Evolutionary conservation across 192 early-diverging fungal genomes (phyloP).

Genomic region (Globomyces pollinis-pini): DNA sequence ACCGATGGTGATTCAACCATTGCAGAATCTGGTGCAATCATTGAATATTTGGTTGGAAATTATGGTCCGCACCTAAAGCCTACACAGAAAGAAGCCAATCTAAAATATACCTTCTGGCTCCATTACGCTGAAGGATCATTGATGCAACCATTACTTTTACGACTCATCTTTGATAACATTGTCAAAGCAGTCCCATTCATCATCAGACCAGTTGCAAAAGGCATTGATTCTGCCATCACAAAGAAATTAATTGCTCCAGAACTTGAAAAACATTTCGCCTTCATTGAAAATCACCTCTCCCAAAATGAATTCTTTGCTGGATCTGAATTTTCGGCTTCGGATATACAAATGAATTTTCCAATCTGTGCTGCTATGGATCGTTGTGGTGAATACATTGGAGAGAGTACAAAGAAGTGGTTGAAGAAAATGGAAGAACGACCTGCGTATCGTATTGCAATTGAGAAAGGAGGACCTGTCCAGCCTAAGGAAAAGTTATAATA

Average conservation of each 20-base stretch:
- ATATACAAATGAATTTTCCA: constrained; percentile 35
- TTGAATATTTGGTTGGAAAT: constrained; percentile 34
- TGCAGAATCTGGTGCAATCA: constrained; percentile 36
- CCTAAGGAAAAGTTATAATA: constrained; percentile 2
- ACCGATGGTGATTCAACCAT: constrained; percentile 21
- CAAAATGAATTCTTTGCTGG: constrained; percentile 29
- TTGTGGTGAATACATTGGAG: neutral
- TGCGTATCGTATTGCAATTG: constrained; percentile 27
- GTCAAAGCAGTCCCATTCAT: constrained; percentile 13
- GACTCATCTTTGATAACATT: neutral
- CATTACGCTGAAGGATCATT: constrained; percentile 31
- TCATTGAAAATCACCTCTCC: constrained; percentile 28
- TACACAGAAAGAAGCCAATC: neutral
- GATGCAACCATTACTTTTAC: neutral
- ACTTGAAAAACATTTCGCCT: constrained; percentile 3
- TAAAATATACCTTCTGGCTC: constrained; percentile 24
- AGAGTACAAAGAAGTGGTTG: constrained; percentile 20
- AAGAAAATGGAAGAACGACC: constrained; percentile 17
- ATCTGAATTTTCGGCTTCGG: constrained; percentile 28
- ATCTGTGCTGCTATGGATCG: constrained; percentile 17
- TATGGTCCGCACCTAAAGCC: constrained; percentile 13
- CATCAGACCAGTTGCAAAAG: neutral
- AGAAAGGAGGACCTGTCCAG: constrained; percentile 30
- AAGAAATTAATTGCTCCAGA: constrained; percentile 12
- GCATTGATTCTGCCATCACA: constrained; percentile 9